Evolutionary conservation across 371 early-diverging fungal species (phyloP).

Genomic region (Sporodiniella umbellata): DNA sequence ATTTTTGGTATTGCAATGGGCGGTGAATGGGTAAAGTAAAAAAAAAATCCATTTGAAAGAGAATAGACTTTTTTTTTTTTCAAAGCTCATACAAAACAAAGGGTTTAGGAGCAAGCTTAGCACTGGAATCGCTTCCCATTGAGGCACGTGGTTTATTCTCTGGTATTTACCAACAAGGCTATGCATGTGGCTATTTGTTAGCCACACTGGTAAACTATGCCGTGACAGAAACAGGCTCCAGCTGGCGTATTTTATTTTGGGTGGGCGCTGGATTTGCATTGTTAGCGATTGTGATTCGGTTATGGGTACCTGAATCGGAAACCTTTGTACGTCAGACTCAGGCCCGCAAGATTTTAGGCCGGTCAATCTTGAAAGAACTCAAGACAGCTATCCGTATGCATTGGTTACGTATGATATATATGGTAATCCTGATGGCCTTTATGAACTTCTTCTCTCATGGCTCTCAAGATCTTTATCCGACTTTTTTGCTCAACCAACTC

Average conservation of each 20-base stretch:
- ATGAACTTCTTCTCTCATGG: conserved; percentile 73
- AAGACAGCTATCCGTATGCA: conserved; percentile 47
- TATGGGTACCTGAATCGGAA: conserved; percentile 65
- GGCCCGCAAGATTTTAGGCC: conserved; percentile 28
- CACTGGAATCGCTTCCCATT: conserved; percentile 65
- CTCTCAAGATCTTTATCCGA: conserved; percentile 71
- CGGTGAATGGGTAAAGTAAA: conserved; percentile 62
- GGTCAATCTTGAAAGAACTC: conserved; percentile 37
- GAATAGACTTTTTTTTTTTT: not conserved
- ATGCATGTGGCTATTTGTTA: conserved; percentile 64
- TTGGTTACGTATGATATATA: conserved; percentile 60
- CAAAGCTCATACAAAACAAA: not conserved
- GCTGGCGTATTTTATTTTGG: conserved; percentile 75
- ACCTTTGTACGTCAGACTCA: conserved; percentile 46
- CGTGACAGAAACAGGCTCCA: conserved; percentile 37
- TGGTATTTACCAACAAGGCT: conserved; percentile 71
- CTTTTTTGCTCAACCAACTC: conserved; percentile 57
- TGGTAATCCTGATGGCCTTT: conserved; percentile 56
- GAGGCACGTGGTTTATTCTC: conserved; percentile 71
- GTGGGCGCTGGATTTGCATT: conserved; percentile 62
- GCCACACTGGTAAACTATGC: conserved; percentile 61
- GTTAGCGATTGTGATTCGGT: conserved; percentile 53
- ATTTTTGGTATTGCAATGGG: conserved; percentile 74
- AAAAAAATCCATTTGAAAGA: not conserved
- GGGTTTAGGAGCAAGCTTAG: conserved; percentile 70